A percentile compares a stretch with the other conserved stretches of the same genome.
phyloP scores from a whole-genome alignment of 2,329 filamentous ascomycete species.

The Botryotinia globosa region DNA sequence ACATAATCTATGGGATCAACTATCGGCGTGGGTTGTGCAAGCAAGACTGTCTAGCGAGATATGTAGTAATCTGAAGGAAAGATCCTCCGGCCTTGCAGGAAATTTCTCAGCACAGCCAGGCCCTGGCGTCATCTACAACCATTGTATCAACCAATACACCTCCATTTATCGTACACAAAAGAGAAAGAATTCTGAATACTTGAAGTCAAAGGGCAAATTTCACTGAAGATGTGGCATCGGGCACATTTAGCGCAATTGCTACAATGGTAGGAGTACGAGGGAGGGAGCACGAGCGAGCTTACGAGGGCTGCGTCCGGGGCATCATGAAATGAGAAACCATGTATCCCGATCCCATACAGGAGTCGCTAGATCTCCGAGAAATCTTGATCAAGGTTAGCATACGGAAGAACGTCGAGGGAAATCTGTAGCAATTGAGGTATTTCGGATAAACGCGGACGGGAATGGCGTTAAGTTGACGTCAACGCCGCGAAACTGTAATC shows the following conservation, averaged over 20 bases:
- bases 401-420: background rate
- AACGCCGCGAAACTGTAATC: conserved; percentile 14
- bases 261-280: conserved; percentile 6
- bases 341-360: background rate
- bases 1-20: background rate
- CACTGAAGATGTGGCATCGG: background rate
- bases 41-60: background rate
- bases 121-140: background rate
- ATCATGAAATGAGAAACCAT: background rate
- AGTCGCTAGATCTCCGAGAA: background rate
- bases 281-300: background rate
- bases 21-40: background rate
- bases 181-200: background rate
- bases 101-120: background rate
- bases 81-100: background rate
- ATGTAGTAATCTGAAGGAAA: conserved; percentile 9
- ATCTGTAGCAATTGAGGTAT: background rate
- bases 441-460: background rate
- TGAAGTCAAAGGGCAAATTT: background rate
- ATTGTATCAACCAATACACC: background rate
- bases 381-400: background rate
- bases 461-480: background rate
- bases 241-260: conserved; percentile 7
- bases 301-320: background rate
- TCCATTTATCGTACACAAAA: background rate